A percentile compares a stretch with the other conserved stretches of the same genome.
Evolutionary conservation across 148 eudicot genomes (phyloP).

Genomic region (Cornus suecica): DNA sequence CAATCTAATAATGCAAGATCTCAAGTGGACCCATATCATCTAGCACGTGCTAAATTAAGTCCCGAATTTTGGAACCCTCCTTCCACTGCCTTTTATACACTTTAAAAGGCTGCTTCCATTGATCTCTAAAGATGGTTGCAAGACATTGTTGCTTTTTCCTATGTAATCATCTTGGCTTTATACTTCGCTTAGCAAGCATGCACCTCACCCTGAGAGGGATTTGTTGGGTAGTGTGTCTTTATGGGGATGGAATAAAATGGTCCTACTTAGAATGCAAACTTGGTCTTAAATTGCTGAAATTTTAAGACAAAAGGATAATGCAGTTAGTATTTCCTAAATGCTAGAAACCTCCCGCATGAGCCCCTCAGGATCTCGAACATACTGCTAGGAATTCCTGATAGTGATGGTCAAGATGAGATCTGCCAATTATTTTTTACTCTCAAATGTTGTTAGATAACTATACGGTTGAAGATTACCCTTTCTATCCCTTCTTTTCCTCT

Average conservation of each 20-base stretch:
- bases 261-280: not conserved
- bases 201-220: not conserved
- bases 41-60: too few relatives aligned
- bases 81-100: too few relatives aligned
- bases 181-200: too few relatives aligned
- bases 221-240: not conserved
- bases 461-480: not conserved
- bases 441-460: not conserved
- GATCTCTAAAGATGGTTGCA: too few relatives aligned
- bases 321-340: not conserved
- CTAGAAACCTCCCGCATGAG: too few relatives aligned
- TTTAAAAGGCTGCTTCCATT: too few relatives aligned
- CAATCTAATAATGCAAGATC: too few relatives aligned
- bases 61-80: too few relatives aligned
- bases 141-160: too few relatives aligned
- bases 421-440: not conserved
- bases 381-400: not conserved
- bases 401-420: not conserved
- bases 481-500: conserved; percentile 8
- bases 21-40: too few relatives aligned
- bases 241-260: not conserved
- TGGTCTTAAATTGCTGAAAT: not conserved
- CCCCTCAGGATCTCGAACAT: not conserved
- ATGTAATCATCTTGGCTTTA: too few relatives aligned
- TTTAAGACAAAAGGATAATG: not conserved